Evolutionary conservation across 2,329 filamentous ascomycete species (phyloP).

Genomic region (Curvularia hawaiiensis): DNA sequence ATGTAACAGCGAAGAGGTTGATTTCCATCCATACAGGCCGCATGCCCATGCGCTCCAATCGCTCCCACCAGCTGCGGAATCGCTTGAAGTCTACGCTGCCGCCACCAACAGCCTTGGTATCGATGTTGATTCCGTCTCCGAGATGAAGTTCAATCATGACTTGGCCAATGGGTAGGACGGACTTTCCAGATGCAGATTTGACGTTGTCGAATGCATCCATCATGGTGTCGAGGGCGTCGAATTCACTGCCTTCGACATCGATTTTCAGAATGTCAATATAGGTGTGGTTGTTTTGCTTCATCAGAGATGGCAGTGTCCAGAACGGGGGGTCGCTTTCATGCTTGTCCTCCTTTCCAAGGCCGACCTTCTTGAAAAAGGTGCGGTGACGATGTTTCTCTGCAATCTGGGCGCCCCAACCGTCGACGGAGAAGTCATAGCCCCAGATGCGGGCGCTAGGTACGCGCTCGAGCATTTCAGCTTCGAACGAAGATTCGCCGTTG

Average conservation of each 20-base stretch:
- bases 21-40: constrained; percentile 43
- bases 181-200: constrained; percentile 23
- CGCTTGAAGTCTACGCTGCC: constrained; percentile 32
- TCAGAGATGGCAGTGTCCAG: constrained; percentile 36
- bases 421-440: constrained; percentile 42
- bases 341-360: constrained; percentile 35
- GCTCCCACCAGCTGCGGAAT: constrained; percentile 42
- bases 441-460: constrained; percentile 39
- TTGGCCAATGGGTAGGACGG: constrained; percentile 39
- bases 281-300: constrained; percentile 41
- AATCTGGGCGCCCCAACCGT: constrained; percentile 40
- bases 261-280: constrained; percentile 45
- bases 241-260: constrained; percentile 42
- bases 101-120: constrained; percentile 13
- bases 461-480: constrained; percentile 43
- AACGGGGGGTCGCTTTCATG: constrained; percentile 30
- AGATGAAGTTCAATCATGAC: constrained; percentile 44
- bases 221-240: constrained; percentile 36
- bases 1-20: constrained; percentile 39
- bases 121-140: constrained; percentile 24
- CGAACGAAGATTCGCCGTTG: constrained; percentile 42
- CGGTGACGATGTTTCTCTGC: constrained; percentile 24
- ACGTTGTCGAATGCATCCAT: constrained; percentile 37
- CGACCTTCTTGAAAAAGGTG: constrained; percentile 40
- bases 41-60: constrained; percentile 43